Base-by-base conservation (phyloP, 148 eudicot genomes). In the Nyssa sinensis region DNA sequence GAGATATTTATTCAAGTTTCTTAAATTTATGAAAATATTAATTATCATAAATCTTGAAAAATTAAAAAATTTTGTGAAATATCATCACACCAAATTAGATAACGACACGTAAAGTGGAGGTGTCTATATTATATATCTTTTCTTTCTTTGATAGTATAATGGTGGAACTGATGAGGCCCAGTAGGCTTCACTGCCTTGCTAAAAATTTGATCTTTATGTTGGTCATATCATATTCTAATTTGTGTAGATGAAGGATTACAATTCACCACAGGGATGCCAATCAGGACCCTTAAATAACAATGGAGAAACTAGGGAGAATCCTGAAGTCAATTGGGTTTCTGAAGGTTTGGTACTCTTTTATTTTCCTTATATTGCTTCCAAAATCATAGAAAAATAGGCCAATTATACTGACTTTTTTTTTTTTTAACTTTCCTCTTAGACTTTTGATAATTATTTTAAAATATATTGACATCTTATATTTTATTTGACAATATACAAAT, bases 211-310 rank as follows among this genome's bases (percentile, higher is more conserved):
- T 9, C 14, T 21, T 30, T 13, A 8, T 29, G 11, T 28, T 23
- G 3, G 11, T 30, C 3, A 35, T 0, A 17, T 63, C 35, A 14
- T 70, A 33, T 23, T 39, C 13, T 33, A 12, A 10, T 76, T 66
- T 28, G 19, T 69, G 74, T 67, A 86, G 90, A 84, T 86, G 90
- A 80, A 72, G 33, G 90, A 77, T 64, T 84, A 82, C 70, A 82
- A 84, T 64, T 66, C 85, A n/a, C n/a, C 28, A 68, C 79, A 31
- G 4, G 83, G 21, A 73, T 60, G 37, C 41, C 58, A 74, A 34
- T 37, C 82, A 75, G 44, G 64, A n/a, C 49, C 76, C 6, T 19
- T 10, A 55, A 72, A 53, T 25, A 21, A 21, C 27, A 81, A 75
- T 60, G 84, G 75, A 53, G 80, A 80, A 30, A 11, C 62, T 39